Conservation (phyloP, 2,329 filamentous ascomycete genomes). For the Curvularia eragrostidis region DNA sequence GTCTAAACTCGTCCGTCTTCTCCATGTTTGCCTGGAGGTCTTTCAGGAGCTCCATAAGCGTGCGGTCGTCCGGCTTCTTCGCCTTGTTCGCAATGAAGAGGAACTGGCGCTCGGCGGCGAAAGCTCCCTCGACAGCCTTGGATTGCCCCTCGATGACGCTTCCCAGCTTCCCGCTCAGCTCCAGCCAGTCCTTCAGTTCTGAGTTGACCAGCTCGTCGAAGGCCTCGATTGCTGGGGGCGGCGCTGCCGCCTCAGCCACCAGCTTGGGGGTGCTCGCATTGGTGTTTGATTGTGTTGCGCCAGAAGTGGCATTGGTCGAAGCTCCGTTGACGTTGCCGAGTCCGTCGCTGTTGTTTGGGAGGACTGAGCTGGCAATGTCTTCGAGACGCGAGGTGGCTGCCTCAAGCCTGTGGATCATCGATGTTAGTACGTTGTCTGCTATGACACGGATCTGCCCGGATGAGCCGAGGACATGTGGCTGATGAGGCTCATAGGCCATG, state of each 20-base stretch:
- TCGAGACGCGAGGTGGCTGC: constrained; percentile 95
- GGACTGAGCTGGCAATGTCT: constrained; percentile 83
- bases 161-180: constrained; percentile 78
- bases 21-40: constrained; percentile 85
- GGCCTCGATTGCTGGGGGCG: constrained; percentile 75
- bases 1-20: constrained; percentile 79
- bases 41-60: constrained; percentile 79
- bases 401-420: constrained; percentile 75
- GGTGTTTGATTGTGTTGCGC: constrained; percentile 45
- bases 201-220: constrained; percentile 80
- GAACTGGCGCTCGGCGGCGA: constrained; percentile 85
- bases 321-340: constrained; percentile 38
- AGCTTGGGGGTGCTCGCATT: constrained; percentile 45
- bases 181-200: constrained; percentile 78
- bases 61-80: constrained; percentile 81
- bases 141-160: constrained; percentile 79
- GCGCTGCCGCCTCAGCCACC: constrained; percentile 52
- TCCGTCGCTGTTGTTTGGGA: constrained; percentile 45
- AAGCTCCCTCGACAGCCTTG: constrained; percentile 67
- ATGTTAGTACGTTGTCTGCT: constrained; percentile 57
- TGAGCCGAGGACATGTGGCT: constrained; percentile 24
- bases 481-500: constrained; percentile 18
- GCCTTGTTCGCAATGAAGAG: constrained; percentile 87
- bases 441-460: constrained; percentile 27
- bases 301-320: constrained; percentile 35